Base-by-base conservation (phyloP, 331 rosid genomes). In the Prunus yedoensis region DNA sequence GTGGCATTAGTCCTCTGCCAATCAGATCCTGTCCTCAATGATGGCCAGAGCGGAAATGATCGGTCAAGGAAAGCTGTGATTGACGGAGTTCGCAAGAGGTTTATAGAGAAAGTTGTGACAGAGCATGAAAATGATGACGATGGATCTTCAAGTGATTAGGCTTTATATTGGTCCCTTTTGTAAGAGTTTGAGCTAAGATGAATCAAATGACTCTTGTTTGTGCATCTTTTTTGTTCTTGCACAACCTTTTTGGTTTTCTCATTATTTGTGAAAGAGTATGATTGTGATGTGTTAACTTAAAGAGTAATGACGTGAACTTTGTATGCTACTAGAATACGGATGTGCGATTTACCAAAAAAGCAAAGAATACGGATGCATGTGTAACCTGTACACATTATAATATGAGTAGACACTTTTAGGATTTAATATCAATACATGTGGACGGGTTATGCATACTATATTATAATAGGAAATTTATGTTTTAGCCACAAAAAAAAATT, bases 1-100 rank as follows among this genome's bases (percentile, higher is more conserved):
- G 96, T 92, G 80, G 98, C 99, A 68, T 82, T 94, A 81, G 87
- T 94, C 41, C 89, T 94, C 66, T 94, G 99, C 82, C 93, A 92
- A 72, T 89, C 96, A 50, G 93, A 90, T 79, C 97, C 99, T 45
- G 97, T 92, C 2, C 96, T 94, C 15, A 86, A 88, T 43, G 97
- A 92, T 73, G 97, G 99, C 38, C 96, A 84, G 52, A 79, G 81
- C 58, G 84, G 82, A 57, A 77, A 85, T 27, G 97, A 83, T 71
- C 70, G 51, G 23, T 91, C 97, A 64, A 89, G 94, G 74, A 56
- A 91, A 71, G 89, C 97, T 68, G 91, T 94, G 73, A 83, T 92
- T 0, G 97, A 88, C 46, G 95, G 91, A 69, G 97, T 90, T 66
- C 93, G 94, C 66, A 84, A 74, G 83, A 85, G 90, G 85, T 86